Evolutionary conservation across 2,329 filamentous ascomycete genomes (phyloP), one percentile per base, ranked within the genome.

Genomic region (Clonostachys solani): DNA sequence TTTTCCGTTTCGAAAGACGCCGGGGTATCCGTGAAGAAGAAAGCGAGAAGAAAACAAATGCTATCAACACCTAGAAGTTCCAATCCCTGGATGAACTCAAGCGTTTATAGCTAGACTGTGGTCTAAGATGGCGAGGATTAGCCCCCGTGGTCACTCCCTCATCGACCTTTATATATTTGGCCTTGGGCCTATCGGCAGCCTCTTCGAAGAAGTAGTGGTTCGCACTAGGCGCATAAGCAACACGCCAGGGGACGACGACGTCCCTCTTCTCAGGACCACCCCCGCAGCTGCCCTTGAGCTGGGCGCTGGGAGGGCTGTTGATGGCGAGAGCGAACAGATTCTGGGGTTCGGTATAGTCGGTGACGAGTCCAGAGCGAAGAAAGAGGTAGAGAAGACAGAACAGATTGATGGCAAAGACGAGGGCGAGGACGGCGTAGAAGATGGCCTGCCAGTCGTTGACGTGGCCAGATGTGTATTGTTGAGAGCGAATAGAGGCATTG

Each of bases 321-420:
- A 92, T 72, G 3, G 86, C 84, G 0, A 91, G 65, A 0, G 82
- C 73, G 56, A 92, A 91, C 3, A 91, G 67, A 58, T 91, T 91
- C 46, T 85, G 81, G 1, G 87, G 86, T 56, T 92, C 87, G 0
- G 83, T 87, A 58, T 87, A 91, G 66, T 92, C 89, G 1, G 86
- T 91, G 8, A 92, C 80, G 18, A 89, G 75, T 1, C 80, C 79
- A 0, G 69, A 69, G 6, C 69, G 60, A 52, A 76, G 71, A 42
- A 78, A 58, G 44, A 85, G 61, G 64, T 89, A 90, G 3, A 69
- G 57, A 1, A 89, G 67, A 48, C 85, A 87, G 37, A 84, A 68
- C 23, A 84, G 49, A 59, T 88, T 91, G 55, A 87, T 80, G 19
- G 79, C 52, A 56, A 90, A 87, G 2, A 87, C 83, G 13, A 83